Evolutionary conservation across 2,329 filamentous ascomycete genomes (phyloP), one percentile per base, ranked within the genome.

Genomic region (Fusarium floridanum): DNA sequence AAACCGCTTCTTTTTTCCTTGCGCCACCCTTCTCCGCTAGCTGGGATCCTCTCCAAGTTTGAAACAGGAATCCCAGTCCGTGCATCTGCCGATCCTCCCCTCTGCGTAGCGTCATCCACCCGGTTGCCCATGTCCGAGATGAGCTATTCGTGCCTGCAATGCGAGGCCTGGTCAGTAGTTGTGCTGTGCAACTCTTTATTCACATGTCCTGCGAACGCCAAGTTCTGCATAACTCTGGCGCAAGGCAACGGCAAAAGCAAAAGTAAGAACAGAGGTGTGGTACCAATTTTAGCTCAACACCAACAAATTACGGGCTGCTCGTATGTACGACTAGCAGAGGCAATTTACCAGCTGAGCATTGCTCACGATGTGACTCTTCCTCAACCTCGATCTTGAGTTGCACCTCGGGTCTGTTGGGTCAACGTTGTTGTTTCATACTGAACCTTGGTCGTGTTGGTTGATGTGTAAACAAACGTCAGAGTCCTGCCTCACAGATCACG

Each of bases 51-150:
- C 73, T 71, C 75, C 64, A 67, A 76, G 71, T 73, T 75, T 76
- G 77, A 78, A 78, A 77, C 76, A 57, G 61, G 50, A 64, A 67
- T 59, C 67, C 67, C 55, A 65, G 71, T 64, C 71, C 68, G 61
- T 74, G 68, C 71, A 67, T 76, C 41, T 59, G 67, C 53, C 60
- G 72, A 77, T 76, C 74, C 41, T 70, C 66, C 61, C 67, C 59
- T 66, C 61, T 27, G 50, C 34, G 60, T 64, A 67, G 64, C 65
- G 68, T 69, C 65, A 71, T 65, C 61, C 70, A 63, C 64, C 17
- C 41, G 17, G 29, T 60, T 62, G 32, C 53, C 34, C 37, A 20
- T 61, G 55, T 39, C 64, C 67, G 56, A 74, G 64, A 68, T 76
- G 65, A 75, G 57, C 22, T 48, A 61, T 65, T 60, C 50, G 60